These are phyloP conservation scores for Pichia sp. DNA, from an alignment of 1,139 yeast genomes.

Conservation along the genomic window DNA sequence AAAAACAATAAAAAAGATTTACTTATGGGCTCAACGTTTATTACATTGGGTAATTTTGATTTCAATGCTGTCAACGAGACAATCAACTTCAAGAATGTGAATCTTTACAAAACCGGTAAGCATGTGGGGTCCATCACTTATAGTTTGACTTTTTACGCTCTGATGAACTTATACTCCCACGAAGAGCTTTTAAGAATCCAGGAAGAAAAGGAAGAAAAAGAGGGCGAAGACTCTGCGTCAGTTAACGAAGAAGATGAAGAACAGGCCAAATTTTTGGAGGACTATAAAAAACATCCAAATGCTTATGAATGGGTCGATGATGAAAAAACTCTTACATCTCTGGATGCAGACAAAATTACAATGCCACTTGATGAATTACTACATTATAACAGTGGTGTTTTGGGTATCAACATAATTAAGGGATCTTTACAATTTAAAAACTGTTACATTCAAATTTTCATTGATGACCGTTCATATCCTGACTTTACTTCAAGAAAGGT, in stretches of 20 bases:
- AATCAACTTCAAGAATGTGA: constrained; percentile 4
- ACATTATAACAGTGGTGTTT: constrained; percentile 52
- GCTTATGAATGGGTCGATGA: constrained; percentile 54
- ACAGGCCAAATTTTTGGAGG: constrained; percentile 35
- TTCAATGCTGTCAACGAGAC: constrained; percentile 7
- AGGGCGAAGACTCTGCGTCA: constrained; percentile 24
- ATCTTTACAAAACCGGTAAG: constrained; percentile 19
- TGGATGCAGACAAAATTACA: constrained; percentile 31
- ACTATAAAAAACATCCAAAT: constrained; percentile 49
- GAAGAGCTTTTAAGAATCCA: constrained; percentile 40
- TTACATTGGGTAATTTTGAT: constrained; percentile 20
- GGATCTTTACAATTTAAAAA: constrained; percentile 42
- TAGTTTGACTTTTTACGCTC: constrained; percentile 30
- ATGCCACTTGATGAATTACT: constrained; percentile 46
- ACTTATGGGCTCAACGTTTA: constrained; percentile 48
- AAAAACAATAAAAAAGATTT: constrained; percentile 54
- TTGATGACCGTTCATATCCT: constrained; percentile 60
- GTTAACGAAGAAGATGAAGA: constrained; percentile 28
- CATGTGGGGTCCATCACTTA: constrained; percentile 41
- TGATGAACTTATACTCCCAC: constrained; percentile 52
- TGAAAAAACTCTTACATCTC: constrained; percentile 31
- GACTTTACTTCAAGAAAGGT: constrained; percentile 43
- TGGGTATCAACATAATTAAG: constrained; percentile 42
- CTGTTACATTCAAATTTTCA: constrained; percentile 45
- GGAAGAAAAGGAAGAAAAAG: constrained; percentile 15